These are phyloP conservation scores for Balakata baccata DNA, from an alignment of 345 rosid genomes.

Conservation along the genomic window DNA sequence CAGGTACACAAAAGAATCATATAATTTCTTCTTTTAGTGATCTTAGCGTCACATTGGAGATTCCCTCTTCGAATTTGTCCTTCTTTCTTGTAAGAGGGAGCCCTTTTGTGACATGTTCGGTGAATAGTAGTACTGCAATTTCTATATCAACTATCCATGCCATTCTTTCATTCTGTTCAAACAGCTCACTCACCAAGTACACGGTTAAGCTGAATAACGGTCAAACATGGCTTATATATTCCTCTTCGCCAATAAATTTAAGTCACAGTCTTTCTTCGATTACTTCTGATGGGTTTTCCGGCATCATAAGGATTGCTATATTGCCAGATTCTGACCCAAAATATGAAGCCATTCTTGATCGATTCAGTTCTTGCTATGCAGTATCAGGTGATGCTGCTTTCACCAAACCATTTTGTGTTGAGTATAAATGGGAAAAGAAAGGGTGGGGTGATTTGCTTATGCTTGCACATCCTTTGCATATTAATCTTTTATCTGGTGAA, in stretches of 20 bases:
- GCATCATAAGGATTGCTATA: constrained; percentile 56
- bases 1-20: constrained; percentile 38
- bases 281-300: constrained; percentile 50
- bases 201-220: constrained; percentile 64
- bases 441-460: constrained; percentile 93
- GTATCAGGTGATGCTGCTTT: constrained; percentile 69
- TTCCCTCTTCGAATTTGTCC: constrained; percentile 59
- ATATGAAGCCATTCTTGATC: constrained; percentile 59
- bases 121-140: constrained; percentile 41
- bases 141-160: constrained; percentile 72
- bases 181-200: constrained; percentile 52
- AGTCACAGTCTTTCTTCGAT: constrained; percentile 43
- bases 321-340: constrained; percentile 46
- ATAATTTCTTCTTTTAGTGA: constrained; percentile 65
- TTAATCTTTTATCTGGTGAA: constrained; percentile 44
- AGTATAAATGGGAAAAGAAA: constrained; percentile 79
- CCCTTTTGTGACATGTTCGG: constrained; percentile 71
- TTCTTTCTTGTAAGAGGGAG: constrained; percentile 86
- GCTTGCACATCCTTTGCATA: constrained; percentile 90
- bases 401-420: constrained; percentile 62
- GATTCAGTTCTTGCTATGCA: constrained; percentile 80
- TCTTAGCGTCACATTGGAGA: constrained; percentile 73
- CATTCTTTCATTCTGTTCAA: constrained; percentile 51
- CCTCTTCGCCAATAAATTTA: constrained; percentile 62
- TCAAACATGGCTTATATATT: constrained; percentile 82